Evolutionary conservation across 768 basidiomycete species (phyloP), one percentile per base, ranked within the genome.

Genomic region (Suillus occidentalis): DNA sequence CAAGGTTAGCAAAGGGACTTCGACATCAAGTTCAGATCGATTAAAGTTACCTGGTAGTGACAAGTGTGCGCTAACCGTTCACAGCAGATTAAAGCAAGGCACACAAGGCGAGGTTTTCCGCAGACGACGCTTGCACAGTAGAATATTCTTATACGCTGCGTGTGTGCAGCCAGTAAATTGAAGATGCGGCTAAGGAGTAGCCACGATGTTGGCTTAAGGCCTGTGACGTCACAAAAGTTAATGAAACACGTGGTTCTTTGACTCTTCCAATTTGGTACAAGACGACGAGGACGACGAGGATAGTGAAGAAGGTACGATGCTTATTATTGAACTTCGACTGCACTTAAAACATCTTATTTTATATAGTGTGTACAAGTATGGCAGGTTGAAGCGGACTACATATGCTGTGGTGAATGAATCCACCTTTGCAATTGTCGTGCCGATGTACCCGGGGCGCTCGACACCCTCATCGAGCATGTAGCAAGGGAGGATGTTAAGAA

Each of bases 81-180:
- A 42, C 22, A 59, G 28, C 28, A 59, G 58, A 28, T 59, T 59
- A 59, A 59, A 59, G 58, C 25, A 42, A 59, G 58, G 58, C 58
- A 59, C 58, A 59, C 58, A 59, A 42, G 58, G 58, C 10, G 58
- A 59, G 58, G 58, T 59, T 59, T 25, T 28, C 40, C 40, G 25
- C 58, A 59, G 58, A 59, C 25, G 40, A 59, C 25, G 58, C 40
- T 59, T 59, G 58, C 58, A 40, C 58, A 59, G 40, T 18, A 42
- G 40, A 50, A 50, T 50, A 20, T 59, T 59, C 31, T 40, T 42
- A 59, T 40, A 28, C 40, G 25, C 39, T 59, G 40, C 58, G 58
- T 59, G 58, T 42, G 58, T 43, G 58, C 40, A 40, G 58, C 58
- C 58, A 20, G 40, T 58, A 58, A 58, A 58, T 58, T 58, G 57